phyloP scores from a whole-genome alignment of 1,284 basidiomycete species.

The Boletus hoseneyae region DNA sequence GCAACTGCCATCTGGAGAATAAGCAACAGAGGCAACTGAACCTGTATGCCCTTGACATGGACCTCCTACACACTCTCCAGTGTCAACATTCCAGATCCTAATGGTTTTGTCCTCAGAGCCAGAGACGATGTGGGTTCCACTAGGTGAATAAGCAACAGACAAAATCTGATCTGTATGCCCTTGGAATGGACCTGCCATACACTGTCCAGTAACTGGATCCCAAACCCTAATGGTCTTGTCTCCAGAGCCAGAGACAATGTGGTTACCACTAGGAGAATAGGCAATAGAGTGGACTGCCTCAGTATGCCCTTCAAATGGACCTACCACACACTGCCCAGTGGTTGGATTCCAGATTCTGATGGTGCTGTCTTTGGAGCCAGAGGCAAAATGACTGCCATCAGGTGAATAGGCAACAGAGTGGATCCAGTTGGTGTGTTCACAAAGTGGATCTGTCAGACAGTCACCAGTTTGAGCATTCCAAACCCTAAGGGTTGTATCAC shows the following conservation, averaged over 20 bases:
- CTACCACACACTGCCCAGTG: conserved; percentile 12
- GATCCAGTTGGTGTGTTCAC: conserved; percentile 8
- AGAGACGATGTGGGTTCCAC: conserved; percentile 18
- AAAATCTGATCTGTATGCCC: conserved; percentile 3
- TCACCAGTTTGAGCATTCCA: conserved; percentile 14
- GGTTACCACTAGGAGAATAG: conserved; percentile 17
- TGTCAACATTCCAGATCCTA: conserved; percentile 13
- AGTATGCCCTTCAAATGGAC: conserved; percentile 17
- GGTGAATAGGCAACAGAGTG: conserved; percentile 17
- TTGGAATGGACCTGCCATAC: too few relatives aligned
- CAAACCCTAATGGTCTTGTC: conserved; percentile 23
- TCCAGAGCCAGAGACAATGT: conserved; percentile 16
- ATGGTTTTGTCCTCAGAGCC: conserved; percentile 19
- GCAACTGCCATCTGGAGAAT: conserved; percentile 17
- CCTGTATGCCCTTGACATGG: conserved; percentile 17
- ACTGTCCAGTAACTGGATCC: conserved; percentile 1
- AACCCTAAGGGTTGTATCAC: conserved; percentile 3
- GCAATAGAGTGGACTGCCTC: conserved; percentile 7
- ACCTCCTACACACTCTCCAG: conserved; percentile 16
- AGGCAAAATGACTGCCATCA: conserved; percentile 12
- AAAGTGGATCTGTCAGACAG: conserved; percentile 1
- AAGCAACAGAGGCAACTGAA: conserved; percentile 10
- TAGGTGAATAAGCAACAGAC: conserved; percentile 21
- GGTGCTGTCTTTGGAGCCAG: conserved; percentile 13
- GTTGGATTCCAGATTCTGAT: conserved; percentile 16